Evolutionary conservation across 176 grass and related monocot genomes (phyloP).

Genomic region (Saccharum spontaneum): DNA sequence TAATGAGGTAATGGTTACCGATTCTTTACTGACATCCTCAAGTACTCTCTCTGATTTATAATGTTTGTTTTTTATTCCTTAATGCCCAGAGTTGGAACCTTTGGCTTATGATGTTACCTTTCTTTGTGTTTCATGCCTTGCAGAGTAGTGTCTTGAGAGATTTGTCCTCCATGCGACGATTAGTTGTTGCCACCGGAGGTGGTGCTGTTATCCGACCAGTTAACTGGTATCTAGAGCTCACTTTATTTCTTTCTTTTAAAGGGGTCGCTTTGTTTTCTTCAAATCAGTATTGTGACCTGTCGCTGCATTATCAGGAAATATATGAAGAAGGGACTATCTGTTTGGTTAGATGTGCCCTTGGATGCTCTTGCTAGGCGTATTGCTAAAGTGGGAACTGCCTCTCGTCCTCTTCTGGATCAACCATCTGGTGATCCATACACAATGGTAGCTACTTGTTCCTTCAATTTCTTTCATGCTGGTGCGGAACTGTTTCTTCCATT

Average conservation of each 20-base stretch:
- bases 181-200: constrained; percentile 97
- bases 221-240: constrained; percentile 71
- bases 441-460: constrained; percentile 55
- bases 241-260: constrained; percentile 10
- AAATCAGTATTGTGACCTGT: constrained; percentile 3
- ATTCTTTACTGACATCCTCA: constrained; percentile 16
- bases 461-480: not conserved
- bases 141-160: constrained; percentile 92
- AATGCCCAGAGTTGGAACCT: not conserved
- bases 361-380: constrained; percentile 90
- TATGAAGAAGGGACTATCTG: constrained; percentile 87
- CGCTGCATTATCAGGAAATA: constrained; percentile 66
- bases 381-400: constrained; percentile 90
- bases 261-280: not conserved
- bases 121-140: constrained; percentile 24
- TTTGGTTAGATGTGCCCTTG: constrained; percentile 98
- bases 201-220: constrained; percentile 91
- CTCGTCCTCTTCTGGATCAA: constrained; percentile 93
- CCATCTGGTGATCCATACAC: constrained; percentile 92
- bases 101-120: not conserved
- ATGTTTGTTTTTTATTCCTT: constrained; percentile 1
- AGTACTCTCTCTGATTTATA: not conserved
- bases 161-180: constrained; percentile 79
- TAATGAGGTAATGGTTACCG: constrained; percentile 65
- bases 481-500: not conserved